phyloP scores from a whole-genome alignment of 75 land plant species.

The Sequoia sempervirens region DNA sequence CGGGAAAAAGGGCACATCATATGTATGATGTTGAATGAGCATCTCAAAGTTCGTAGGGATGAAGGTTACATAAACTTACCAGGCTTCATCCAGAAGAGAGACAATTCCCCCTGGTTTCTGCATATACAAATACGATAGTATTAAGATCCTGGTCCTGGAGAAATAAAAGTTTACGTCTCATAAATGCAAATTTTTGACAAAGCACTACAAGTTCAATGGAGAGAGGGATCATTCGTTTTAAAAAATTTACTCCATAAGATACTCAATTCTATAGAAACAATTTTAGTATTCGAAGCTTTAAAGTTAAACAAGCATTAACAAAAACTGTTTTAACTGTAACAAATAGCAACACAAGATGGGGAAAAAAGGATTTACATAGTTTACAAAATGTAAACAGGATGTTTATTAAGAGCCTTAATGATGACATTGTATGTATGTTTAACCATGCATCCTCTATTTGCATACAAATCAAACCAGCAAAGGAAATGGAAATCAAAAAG shows the following conservation, averaged over 20 bases:
- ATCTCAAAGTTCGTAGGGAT: background rate
- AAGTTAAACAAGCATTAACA: background rate
- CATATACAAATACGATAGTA: constrained; percentile 15
- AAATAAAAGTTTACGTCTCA: background rate
- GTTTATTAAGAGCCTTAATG: background rate
- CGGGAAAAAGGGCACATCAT: background rate
- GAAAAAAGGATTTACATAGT: background rate
- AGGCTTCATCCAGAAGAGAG: constrained; percentile 97
- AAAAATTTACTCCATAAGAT: background rate
- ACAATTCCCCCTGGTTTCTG: constrained; percentile 99
- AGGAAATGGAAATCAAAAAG: background rate
- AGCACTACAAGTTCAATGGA: background rate
- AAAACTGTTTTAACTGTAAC: background rate
- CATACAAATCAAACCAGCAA: background rate
- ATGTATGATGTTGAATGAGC: background rate
- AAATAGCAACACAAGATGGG: background rate
- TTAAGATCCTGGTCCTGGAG: background rate
- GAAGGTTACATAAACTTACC: constrained; percentile 44
- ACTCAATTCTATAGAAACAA: background rate
- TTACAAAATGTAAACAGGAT: background rate
- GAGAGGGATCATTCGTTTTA: background rate
- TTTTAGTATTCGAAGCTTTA: background rate
- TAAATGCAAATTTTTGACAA: background rate
- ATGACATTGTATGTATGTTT: background rate
- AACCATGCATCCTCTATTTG: background rate